Conservation (phyloP, 2,329 filamentous ascomycete species). For the Microascus cirrosus region DNA sequence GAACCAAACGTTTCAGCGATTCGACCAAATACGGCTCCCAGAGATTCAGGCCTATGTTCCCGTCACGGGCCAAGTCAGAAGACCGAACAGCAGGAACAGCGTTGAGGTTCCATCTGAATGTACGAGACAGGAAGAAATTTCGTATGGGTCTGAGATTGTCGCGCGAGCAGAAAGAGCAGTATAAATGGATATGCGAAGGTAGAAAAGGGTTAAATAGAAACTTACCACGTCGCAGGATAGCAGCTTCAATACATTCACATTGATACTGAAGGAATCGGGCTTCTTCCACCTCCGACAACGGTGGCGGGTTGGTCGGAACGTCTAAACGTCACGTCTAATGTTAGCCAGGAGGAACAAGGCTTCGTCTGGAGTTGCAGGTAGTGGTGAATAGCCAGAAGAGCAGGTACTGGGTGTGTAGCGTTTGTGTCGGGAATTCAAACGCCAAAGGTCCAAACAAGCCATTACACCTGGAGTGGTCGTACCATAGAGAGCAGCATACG, state of each 20-base stretch:
- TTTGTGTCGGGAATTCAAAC: neutral
- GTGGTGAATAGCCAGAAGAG: slow-evolving; percentile 2
- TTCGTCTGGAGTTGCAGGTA: neutral
- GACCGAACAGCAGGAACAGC: neutral
- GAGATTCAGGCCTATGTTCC: slow-evolving; percentile 29
- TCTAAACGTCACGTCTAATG: slow-evolving; percentile 15
- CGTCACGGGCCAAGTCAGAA: neutral
- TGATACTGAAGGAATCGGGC: slow-evolving; percentile 45
- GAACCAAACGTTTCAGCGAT: slow-evolving; percentile 21
- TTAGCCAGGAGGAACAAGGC: slow-evolving; percentile 9
- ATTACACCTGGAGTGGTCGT: slow-evolving; percentile 11
- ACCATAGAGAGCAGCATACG: slow-evolving; percentile 38
- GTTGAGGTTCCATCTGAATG: neutral
- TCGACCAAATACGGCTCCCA: slow-evolving; percentile 26
- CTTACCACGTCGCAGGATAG: slow-evolving; percentile 37
- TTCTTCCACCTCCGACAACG: slow-evolving; percentile 44
- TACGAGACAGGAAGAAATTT: neutral
- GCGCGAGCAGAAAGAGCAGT: neutral
- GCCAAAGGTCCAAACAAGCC: neutral
- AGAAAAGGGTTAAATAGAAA: neutral
- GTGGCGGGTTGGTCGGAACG: slow-evolving; percentile 25
- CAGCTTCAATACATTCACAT: slow-evolving; percentile 45
- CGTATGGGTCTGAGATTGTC: neutral
- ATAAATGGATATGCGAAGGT: neutral
- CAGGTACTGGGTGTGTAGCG: slow-evolving; percentile 3